Conservation (phyloP, 139 green algal species). For the Marvania coccoides region DNA sequence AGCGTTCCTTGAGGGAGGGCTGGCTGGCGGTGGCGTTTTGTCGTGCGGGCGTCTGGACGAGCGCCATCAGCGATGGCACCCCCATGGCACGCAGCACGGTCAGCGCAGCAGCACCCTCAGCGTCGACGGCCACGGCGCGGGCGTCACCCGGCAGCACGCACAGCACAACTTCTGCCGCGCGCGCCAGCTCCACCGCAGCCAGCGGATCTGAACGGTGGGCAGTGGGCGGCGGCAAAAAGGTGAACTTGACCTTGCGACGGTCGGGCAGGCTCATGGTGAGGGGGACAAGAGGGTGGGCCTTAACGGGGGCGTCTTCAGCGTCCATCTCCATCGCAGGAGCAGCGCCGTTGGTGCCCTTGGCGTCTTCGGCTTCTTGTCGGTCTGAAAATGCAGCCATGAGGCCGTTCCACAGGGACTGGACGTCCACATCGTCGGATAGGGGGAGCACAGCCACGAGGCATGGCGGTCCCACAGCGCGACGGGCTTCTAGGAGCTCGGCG, state of each 20-base stretch:
- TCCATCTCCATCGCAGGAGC: constrained; percentile 26
- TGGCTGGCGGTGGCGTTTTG: background rate
- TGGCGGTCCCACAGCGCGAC: constrained; percentile 34
- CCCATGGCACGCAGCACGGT: constrained; percentile 64
- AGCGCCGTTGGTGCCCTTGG: background rate
- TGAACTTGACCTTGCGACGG: constrained; percentile 36
- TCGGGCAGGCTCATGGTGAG: constrained; percentile 34
- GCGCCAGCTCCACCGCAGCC: constrained; percentile 49
- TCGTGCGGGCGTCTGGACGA: constrained; percentile 36
- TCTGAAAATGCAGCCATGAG: constrained; percentile 36
- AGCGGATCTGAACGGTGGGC: constrained; percentile 46
- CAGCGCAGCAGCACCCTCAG: constrained; percentile 39
- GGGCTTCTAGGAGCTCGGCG: constrained; percentile 42
- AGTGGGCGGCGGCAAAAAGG: constrained; percentile 60
- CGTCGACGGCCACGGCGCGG: constrained; percentile 32
- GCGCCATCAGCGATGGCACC: constrained; percentile 46
- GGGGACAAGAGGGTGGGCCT: background rate
- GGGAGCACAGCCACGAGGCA: constrained; percentile 64
- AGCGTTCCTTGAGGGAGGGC: constrained; percentile 55
- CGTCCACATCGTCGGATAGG: constrained; percentile 46
- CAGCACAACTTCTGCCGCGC: constrained; percentile 51
- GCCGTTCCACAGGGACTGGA: constrained; percentile 25
- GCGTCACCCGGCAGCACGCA: constrained; percentile 44
- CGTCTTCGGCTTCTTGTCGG: too few species aligned
- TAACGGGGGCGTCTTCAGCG: background rate